phyloP scores from a whole-genome alignment of 495 filamentous ascomycete genomes.

The Parathielavia appendiculata region DNA sequence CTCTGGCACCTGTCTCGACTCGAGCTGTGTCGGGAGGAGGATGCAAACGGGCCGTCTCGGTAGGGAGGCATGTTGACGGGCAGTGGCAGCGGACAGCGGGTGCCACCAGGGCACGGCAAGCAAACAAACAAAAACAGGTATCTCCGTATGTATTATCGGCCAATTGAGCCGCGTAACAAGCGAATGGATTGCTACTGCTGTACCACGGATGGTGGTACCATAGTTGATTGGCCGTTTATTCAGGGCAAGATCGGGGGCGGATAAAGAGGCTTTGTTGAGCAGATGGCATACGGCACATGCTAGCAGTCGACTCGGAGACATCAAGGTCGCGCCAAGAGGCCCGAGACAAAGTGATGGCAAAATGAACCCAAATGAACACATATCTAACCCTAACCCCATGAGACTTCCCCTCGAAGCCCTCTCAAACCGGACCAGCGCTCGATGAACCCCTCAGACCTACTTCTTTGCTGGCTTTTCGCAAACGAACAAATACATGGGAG shows the following conservation, averaged over 20 bases:
- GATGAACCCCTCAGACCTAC: not conserved
- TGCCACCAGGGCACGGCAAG: constrained; percentile 10
- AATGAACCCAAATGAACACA: no score
- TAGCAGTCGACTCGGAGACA: constrained; percentile 2
- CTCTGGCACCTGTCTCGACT: constrained; percentile 15
- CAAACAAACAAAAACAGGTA: constrained; percentile 9
- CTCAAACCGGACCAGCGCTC: not conserved
- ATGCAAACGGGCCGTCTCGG: constrained; percentile 6
- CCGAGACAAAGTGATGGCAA: no score
- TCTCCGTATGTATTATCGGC: no score
- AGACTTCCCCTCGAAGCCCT: no score
- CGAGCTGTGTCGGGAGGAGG: constrained; percentile 2
- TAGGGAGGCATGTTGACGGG: constrained; percentile 10
- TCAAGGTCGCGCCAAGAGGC: constrained; percentile 8
- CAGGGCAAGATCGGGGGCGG: constrained; percentile 15
- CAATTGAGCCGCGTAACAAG: constrained; percentile 3
- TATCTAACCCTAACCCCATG: not conserved
- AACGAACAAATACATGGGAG: constrained; percentile 22
- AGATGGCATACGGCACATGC: not conserved
- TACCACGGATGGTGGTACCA: constrained; percentile 11
- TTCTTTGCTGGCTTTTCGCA: constrained; percentile 14
- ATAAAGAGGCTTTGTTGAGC: constrained; percentile 5
- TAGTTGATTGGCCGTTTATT: constrained; percentile 20
- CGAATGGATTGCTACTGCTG: constrained; percentile 9
- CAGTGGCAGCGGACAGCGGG: not conserved